Evolutionary conservation across 371 early-diverging fungal genomes (phyloP).

Genomic region (Mortierella sp.): DNA sequence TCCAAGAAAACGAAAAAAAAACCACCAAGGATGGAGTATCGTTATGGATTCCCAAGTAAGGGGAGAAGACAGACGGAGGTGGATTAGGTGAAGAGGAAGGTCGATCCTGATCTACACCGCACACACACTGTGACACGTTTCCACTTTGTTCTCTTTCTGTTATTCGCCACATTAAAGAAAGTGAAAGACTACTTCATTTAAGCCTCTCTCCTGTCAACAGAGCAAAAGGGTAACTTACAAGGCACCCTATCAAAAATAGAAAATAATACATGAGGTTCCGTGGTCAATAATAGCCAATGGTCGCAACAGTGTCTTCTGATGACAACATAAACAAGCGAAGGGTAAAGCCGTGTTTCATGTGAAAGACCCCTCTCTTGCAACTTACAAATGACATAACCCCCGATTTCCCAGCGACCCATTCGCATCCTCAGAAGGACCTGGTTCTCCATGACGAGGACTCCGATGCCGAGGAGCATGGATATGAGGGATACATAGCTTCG

Average conservation of each 20-base stretch:
- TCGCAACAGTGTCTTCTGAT: not conserved
- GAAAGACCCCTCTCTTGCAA: not conserved
- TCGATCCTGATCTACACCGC: not conserved
- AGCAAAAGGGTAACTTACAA: slow-evolving; percentile 31
- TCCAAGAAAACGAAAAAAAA: not conserved
- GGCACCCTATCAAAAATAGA: slow-evolving; percentile 33
- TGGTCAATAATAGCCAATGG: too few relatives aligned
- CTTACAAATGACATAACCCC: slow-evolving; percentile 46
- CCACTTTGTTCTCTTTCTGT: not conserved
- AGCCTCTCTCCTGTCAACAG: not conserved
- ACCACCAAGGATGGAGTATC: not conserved
- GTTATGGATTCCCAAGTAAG: not conserved
- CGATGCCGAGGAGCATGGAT: slow-evolving; percentile 46
- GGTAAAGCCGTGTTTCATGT: not conserved
- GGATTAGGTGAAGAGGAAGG: not conserved
- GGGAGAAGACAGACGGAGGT: not conserved
- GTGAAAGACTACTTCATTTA: not conserved
- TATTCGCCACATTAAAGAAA: not conserved
- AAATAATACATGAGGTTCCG: too few relatives aligned
- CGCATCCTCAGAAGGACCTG: slow-evolving; percentile 54
- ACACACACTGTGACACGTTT: not conserved
- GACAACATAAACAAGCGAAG: not conserved
- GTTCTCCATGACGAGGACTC: slow-evolving; percentile 48
- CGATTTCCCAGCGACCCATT: slow-evolving; percentile 52
- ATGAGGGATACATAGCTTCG: slow-evolving; percentile 46